phyloP scores from a whole-genome alignment of 805 yeast species.

The Saturnispora halmiae region DNA sequence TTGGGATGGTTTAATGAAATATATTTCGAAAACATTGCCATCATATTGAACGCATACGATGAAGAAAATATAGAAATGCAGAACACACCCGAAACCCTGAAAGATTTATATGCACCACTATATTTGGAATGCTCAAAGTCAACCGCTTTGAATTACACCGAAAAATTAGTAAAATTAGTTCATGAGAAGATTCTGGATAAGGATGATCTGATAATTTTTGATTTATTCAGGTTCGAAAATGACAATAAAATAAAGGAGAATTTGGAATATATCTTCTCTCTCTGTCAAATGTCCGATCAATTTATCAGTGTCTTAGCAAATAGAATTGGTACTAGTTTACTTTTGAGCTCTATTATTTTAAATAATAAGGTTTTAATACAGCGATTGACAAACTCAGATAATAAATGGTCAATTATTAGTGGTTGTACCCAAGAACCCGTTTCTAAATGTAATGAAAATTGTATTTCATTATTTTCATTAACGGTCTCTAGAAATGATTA shows the following conservation, averaged over 20 bases:
- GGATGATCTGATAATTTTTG: constrained; percentile 9
- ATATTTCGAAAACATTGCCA: neutral
- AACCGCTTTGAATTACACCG: constrained; percentile 3
- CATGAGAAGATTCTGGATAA: neutral
- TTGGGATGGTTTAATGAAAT: constrained; percentile 1
- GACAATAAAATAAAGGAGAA: neutral
- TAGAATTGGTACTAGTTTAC: neutral
- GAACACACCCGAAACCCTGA: neutral
- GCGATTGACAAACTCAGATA: neutral
- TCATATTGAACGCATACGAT: neutral
- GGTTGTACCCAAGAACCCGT: neutral
- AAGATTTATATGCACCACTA: constrained; percentile 4
- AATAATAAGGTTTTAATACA: neutral
- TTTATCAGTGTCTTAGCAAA: constrained; percentile 7
- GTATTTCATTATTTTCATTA: constrained; percentile 3
- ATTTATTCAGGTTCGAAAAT: constrained; percentile 8
- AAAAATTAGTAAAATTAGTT: neutral
- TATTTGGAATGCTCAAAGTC: constrained; percentile 9
- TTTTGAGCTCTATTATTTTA: constrained; percentile 3
- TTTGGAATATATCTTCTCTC: constrained; percentile 6
- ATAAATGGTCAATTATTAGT: constrained; percentile 7
- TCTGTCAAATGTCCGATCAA: neutral
- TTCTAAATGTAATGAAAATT: neutral
- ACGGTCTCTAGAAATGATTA: neutral
- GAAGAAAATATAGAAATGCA: neutral